Base-by-base conservation (phyloP, 129 eudicot genomes). In the Tagetes patula region DNA sequence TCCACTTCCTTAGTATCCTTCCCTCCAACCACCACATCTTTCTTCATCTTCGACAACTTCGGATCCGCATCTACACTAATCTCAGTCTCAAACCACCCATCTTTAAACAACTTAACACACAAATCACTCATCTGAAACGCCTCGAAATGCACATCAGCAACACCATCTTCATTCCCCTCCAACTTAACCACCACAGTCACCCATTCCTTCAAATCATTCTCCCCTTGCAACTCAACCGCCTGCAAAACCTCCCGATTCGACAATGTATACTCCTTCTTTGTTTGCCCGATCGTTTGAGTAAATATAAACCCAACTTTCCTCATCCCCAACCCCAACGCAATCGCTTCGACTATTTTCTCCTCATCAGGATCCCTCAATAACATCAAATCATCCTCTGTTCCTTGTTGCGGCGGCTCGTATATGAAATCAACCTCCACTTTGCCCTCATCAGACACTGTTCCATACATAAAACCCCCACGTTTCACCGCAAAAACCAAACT, bases 101-200 rank as follows among this genome's bases (percentile, higher is more conserved):
- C 97, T 73, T 88, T 90, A 45, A 84, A 90, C 81, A 94, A 67
- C 84, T 86, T 82, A 56, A 94, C 85, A 78, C 98, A 90, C 85
- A 85, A 82, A 74, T 94, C 98, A 76, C 98, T 94, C 98, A 94
- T 86, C 83, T 94, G 98, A 83, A 94, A 94, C 2, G 98, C 98
- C 83, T 94, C 98, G 38, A 94, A 94, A 70, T 93, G 98, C 66
- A 93, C 98, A 71, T 89, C 98, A 6, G 96, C 92, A 13, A 81
- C 90, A 3, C 96, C 96, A 12, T 93, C 96, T 56, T 93, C 98
- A 64, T 86, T 90, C 79, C 90, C 98, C 78, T 93, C 82, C 76
- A 93, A 52, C 77, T 93, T 89, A 78, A 93, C 98, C 52, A 93
- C 70, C 6, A 90, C 98, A 0, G 98, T 93, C 53, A 93, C 98